These are phyloP conservation scores for Thelonectria discophora DNA, from an alignment of 2,329 filamentous ascomycete genomes.

Conservation along the genomic window DNA sequence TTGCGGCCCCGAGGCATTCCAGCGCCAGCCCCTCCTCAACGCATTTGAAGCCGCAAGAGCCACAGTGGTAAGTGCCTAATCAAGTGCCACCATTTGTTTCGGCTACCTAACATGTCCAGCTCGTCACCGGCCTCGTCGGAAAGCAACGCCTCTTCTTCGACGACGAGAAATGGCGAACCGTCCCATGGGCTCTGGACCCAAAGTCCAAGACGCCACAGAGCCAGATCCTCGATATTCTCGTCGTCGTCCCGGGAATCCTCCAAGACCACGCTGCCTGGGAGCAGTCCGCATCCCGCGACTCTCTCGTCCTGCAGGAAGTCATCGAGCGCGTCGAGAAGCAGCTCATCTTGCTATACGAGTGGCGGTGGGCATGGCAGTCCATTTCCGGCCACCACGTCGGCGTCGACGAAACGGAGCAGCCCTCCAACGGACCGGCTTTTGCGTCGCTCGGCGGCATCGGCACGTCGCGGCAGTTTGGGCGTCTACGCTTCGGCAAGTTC, in stretches of 20 bases:
- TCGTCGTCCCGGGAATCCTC: conserved; percentile 18
- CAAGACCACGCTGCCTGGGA: conserved; percentile 19
- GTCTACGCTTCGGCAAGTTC: conserved; percentile 16
- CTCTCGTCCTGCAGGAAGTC: neutral
- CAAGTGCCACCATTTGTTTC: too few relatives aligned
- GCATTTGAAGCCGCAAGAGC: conserved; percentile 27
- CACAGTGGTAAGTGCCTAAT: conserved; percentile 23
- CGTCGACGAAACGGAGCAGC: neutral
- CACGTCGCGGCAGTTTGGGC: neutral
- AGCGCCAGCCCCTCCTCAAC: conserved; percentile 24
- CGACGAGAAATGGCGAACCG: conserved; percentile 22
- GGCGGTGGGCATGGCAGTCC: conserved; percentile 26
- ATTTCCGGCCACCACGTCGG: conserved; percentile 9
- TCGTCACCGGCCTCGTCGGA: conserved; percentile 21
- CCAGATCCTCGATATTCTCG: conserved; percentile 24
- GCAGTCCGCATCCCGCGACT: neutral
- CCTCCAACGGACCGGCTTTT: conserved; percentile 3
- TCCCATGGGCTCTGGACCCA: conserved; percentile 23
- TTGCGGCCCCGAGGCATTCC: conserved; percentile 26
- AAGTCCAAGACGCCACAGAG: conserved; percentile 22
- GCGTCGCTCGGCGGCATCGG: neutral
- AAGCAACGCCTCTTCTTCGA: conserved; percentile 27
- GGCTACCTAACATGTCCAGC: neutral
- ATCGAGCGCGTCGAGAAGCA: conserved; percentile 6
- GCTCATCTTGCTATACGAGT: conserved; percentile 6